Evolutionary conservation across 345 rosid genomes (phyloP), one percentile per base, ranked within the genome.

Genomic region (Hevea brasiliensis): DNA sequence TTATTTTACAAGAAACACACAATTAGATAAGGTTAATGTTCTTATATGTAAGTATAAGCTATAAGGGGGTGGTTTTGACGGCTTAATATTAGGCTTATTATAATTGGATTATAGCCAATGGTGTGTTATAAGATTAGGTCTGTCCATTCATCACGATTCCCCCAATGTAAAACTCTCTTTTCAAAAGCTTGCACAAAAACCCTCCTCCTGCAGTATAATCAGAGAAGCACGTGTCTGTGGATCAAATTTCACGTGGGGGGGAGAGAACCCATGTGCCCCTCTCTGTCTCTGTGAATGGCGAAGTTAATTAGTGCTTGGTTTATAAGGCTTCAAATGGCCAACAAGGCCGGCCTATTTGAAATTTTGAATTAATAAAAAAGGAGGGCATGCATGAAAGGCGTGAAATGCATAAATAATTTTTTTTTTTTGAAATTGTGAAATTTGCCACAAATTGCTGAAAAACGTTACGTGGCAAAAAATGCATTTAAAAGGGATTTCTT

Each of bases 221-320:
- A 50, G 84, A 76, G 70, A 13, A 4, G 80, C 90, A 80, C 87
- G 86, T 83, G 86, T 78, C 70, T 48, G 29, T 54, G 74, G 83
- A 80, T 77, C 65, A 55, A 48, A 60, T 72, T 79, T 82, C 86
- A 85, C 88, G 84, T 84, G 90, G 79, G 3, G 3, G 37, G 4
- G 37, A 61, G 50, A 47, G 57, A 69, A 56, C n/a, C 78, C 88
- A 82, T 83, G 83, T 79, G 88, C 81, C 41, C 55, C 26, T 21
- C 11, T 48, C 64, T 56, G 32, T 3, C 1, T 66, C 13, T 47
- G 65, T 26, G 26, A n/a, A n/a, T n/a, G n/a, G n/a, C n/a, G n/a
- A n/a, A 2, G 32, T 13, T 2, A 6, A 45, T 21, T 20, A 18
- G 42, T 66, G 14, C 35, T 65, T 18, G 21, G n/a, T 21, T 41